Evolutionary conservation across 345 rosid species (phyloP), one percentile per base, ranked within the genome.

Genomic region (Kernera saxatilis): DNA sequence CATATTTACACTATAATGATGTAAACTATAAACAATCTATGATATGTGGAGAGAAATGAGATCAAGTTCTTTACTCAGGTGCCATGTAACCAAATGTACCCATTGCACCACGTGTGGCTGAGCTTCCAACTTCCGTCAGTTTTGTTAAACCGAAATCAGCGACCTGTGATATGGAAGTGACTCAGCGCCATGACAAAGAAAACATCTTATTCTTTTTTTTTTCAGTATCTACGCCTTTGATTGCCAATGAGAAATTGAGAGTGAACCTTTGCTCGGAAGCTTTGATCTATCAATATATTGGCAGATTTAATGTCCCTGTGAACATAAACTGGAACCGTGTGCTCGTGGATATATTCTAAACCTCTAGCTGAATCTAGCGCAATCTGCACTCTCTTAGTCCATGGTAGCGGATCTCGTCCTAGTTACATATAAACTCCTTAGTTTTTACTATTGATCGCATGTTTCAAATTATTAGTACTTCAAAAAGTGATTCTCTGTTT

Each of bases 41-140:
- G 39, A 14, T 37, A 23, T 50, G 59, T 14, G 36, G 19, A 53
- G 39, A 3, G 17, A 64, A 51, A 54, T 35, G 40, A 76, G 63
- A 61, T 51, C 22, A 41, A 60, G 55, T 18, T 72, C 67, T 89
- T 83, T 84, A 91, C 99, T 94, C 99, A 0, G 98, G 99, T 18
- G 99, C 89, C 99, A 94, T 94, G 79, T 94, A 94, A 78, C 99
- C 99, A 79, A 94, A 94, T 54, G 99, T 94, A 25, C 99, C 98
- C 79, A 89, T 93, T 39, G 92, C 92, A 39, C 91, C 88, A 60
- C 90, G 86, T 17, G 96, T 83, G 1, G 91, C 83, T 48, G 82
- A 8, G 70, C 89, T 76, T 74, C 93, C 99, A n/a, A 86, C 90
- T 78, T 91, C 93, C 30, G 93, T 87, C 59, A 94, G 82, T 67